Percentiles rank a stretch among this genome's conserved stretches.
Evolutionary conservation across 345 rosid species (phyloP).

Genomic region (Aquilaria malaccensis): DNA sequence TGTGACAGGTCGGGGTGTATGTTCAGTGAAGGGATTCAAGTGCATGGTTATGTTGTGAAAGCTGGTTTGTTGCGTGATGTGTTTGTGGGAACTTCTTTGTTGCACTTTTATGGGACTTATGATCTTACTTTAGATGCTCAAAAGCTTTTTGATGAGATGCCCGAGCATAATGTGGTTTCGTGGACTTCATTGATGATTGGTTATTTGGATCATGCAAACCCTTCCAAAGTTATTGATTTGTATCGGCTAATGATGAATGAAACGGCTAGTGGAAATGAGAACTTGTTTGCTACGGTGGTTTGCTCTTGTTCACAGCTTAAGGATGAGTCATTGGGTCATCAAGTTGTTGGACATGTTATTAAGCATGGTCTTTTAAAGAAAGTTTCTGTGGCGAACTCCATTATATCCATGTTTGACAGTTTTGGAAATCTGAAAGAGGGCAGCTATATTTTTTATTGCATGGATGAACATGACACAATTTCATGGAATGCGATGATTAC

Average conservation of each 20-base stretch:
- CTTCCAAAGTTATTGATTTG: slow-evolving; percentile 39
- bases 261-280: slow-evolving; percentile 51
- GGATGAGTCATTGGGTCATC: slow-evolving; percentile 45
- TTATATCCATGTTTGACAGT: slow-evolving; percentile 68
- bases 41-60: slow-evolving; percentile 53
- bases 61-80: slow-evolving; percentile 58
- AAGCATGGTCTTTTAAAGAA: slow-evolving; percentile 51
- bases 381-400: slow-evolving; percentile 62
- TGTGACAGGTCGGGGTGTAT: slow-evolving; percentile 59
- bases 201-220: slow-evolving; percentile 45
- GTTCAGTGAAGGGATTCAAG: slow-evolving; percentile 61
- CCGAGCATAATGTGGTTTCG: slow-evolving; percentile 65
- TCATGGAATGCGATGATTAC: slow-evolving; percentile 78
- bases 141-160: slow-evolving; percentile 83
- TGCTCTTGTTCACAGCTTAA: slow-evolving; percentile 54
- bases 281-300: slow-evolving; percentile 57
- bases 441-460: slow-evolving; percentile 35
- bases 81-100: slow-evolving; percentile 67
- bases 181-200: slow-evolving; percentile 93
- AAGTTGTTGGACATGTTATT: slow-evolving; percentile 49
- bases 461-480: slow-evolving; percentile 58
- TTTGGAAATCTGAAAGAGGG: slow-evolving; percentile 43
- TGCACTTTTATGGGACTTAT: slow-evolving; percentile 70
- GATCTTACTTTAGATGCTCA: slow-evolving; percentile 39
- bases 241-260: slow-evolving; percentile 48